Evolutionary conservation across 2,329 filamentous ascomycete genomes (phyloP), one percentile per base, ranked within the genome.

Genomic region (Colletotrichum gloeosporioides): DNA sequence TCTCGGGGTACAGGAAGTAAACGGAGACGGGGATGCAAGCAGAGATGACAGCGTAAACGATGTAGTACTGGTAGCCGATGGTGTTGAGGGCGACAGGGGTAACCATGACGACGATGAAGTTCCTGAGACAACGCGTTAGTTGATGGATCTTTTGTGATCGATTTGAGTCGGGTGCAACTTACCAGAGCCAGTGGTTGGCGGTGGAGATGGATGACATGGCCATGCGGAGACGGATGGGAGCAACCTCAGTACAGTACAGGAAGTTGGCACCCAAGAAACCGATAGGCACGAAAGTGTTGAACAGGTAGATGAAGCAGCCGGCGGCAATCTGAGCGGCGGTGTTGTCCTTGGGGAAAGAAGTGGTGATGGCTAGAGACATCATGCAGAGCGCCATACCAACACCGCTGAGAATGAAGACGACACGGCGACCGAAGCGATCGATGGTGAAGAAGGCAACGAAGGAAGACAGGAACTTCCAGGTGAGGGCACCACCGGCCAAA

Each of bases 201-300:
- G 90, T 92, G 0, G 88, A 89, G 55, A 92, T 88, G 39, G 88
- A 88, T 3, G 89, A 88, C 87, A 92, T 91, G 25, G 89, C 86
- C 75, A 90, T 88, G 25, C 89, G 84, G 32, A 90, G 81, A 13
- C 87, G 83, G 18, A 89, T 83, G 1, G 90, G 90, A 1, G 90
- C 89, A 22, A 92, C 85, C 79, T 92, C 90, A 2, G 90, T 88
- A 74, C 89, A 90, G 82, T 92, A 92, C 25, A 92, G 84, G 83
- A 92, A 92, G 78, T 91, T 92, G 36, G 90, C 87, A 2, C 91
- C 90, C 0, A 91, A 85, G 83, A 91, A 92, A 0, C 90, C 91
- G 73, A 92, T 89, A 0, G 89, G 90, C 61, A 91, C 89, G 82
- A 92, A 92, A 78, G 89, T 90, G 82, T 92, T 90, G 84, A 90